A percentile compares a stretch with the other conserved stretches of the same genome.
Evolutionary conservation across 768 basidiomycete genomes (phyloP).

Genomic region (Collybia nuda): DNA sequence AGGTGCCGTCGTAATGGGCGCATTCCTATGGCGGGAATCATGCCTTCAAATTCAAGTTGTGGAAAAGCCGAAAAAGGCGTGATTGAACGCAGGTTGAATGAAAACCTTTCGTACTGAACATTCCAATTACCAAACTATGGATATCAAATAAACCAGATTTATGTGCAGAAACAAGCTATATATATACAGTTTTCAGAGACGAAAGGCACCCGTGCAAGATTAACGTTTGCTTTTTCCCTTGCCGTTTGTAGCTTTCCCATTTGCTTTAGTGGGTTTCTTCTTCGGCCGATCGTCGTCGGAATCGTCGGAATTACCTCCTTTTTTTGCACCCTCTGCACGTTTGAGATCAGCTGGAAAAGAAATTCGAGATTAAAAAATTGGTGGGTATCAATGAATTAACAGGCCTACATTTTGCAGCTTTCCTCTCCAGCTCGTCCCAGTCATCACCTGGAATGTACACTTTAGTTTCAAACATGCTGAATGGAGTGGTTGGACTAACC

Average conservation of each 20-base stretch:
- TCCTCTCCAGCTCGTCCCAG: slow-evolving; percentile 94
- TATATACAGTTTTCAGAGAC: neutral
- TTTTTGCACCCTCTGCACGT: slow-evolving; percentile 39
- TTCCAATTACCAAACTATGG: too few relatives aligned
- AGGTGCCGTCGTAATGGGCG: slow-evolving; percentile 48
- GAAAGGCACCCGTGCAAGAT: slow-evolving; percentile 6
- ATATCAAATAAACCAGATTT: too few relatives aligned
- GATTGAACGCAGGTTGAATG: too few relatives aligned
- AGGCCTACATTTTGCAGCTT: slow-evolving; percentile 81
- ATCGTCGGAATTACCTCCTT: slow-evolving; percentile 48
- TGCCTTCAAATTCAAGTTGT: slow-evolving; percentile 3
- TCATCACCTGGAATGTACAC: slow-evolving; percentile 63
- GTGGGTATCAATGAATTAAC: neutral
- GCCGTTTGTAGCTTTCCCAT: slow-evolving; percentile 31
- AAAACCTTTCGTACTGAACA: too few relatives aligned
- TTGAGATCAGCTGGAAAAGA: slow-evolving; percentile 46
- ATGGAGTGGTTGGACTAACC: slow-evolving; percentile 31
- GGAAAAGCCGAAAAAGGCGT: slow-evolving; percentile 2
- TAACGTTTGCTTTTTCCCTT: slow-evolving; percentile 34
- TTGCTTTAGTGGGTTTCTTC: slow-evolving; percentile 40
- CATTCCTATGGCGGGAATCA: slow-evolving; percentile 50
- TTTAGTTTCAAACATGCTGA: slow-evolving; percentile 7
- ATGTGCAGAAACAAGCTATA: neutral
- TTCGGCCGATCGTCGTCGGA: slow-evolving; percentile 50
- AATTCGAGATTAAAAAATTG: slow-evolving; percentile 18